These are phyloP conservation scores for Magnolia kwangsiensis DNA, from an alignment of 164 flowering plant genomes.

Conservation along the genomic window DNA sequence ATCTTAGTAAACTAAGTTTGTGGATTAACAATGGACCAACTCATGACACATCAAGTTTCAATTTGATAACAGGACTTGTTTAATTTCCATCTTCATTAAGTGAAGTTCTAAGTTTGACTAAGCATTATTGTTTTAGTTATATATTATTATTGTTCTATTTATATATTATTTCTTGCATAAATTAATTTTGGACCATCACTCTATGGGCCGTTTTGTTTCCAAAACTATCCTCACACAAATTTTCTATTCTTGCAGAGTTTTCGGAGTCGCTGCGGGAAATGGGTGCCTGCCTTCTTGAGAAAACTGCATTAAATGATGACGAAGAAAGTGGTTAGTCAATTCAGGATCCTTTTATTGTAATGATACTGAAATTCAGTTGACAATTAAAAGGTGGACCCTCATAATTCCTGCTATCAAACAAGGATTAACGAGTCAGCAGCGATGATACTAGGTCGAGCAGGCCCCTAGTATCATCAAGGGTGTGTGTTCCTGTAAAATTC, in stretches of 20 bases:
- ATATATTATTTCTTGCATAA: not conserved
- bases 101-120: too few relatives aligned
- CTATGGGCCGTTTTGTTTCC: not conserved
- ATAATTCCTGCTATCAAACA: not conserved
- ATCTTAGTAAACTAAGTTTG: too few relatives aligned
- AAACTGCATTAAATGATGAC: slow-evolving; percentile 77
- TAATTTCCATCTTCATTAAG: too few relatives aligned
- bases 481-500: too few relatives aligned
- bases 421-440: not conserved
- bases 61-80: too few relatives aligned
- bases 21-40: too few relatives aligned
- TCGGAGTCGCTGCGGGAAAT: slow-evolving; percentile 81
- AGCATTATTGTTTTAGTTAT: not conserved
- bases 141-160: not conserved
- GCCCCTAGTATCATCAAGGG: too few relatives aligned
- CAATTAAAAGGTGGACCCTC: not conserved
- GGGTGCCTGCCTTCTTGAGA: slow-evolving; percentile 87
- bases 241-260: slow-evolving; percentile 54
- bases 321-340: slow-evolving; percentile 76
- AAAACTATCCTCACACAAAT: slow-evolving; percentile 7
- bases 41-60: too few relatives aligned
- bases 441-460: not conserved
- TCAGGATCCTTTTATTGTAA: not conserved
- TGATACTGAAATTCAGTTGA: not conserved
- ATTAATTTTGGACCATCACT: not conserved